Percentiles rank a stretch among this genome's conserved stretches.
Conservation (phyloP, 2,329 filamentous ascomycete species). For the Fusarium verrucosum region DNA sequence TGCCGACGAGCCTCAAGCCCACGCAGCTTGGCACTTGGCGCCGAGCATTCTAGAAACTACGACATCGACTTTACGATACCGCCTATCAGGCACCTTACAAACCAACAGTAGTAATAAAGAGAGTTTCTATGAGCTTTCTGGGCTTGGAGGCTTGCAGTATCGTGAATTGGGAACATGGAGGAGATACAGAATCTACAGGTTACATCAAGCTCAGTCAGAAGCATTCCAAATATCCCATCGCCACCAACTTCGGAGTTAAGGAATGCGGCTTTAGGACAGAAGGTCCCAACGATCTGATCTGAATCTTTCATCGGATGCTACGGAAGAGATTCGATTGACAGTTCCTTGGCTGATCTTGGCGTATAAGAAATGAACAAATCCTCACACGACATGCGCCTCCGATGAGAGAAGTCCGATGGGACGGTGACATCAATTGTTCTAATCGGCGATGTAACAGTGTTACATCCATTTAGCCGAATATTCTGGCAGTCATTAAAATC, state of each 20-base stretch:
- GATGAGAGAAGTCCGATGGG: background rate
- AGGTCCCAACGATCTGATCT: background rate
- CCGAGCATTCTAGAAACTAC: background rate
- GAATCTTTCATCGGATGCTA: background rate
- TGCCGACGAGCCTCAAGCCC: background rate
- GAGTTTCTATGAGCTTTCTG: background rate
- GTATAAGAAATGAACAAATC: background rate
- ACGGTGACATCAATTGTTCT: background rate
- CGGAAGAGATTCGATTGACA: constrained; percentile 12
- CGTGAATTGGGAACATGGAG: too few species aligned
- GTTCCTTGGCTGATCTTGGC: background rate
- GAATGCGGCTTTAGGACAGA: background rate
- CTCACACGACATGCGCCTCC: background rate
- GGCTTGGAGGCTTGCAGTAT: background rate
- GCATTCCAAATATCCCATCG: background rate
- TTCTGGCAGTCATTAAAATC: background rate
- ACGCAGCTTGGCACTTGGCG: constrained; percentile 6
- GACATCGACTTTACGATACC: background rate
- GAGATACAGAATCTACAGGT: background rate
- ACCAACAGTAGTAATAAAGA: background rate
- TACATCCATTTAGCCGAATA: background rate
- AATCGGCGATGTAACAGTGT: background rate
- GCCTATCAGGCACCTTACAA: background rate
- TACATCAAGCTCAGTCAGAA: background rate
- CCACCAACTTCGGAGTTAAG: background rate